Base-by-base conservation (phyloP, 164 flowering plant species). In the Pachysandra terminalis region DNA sequence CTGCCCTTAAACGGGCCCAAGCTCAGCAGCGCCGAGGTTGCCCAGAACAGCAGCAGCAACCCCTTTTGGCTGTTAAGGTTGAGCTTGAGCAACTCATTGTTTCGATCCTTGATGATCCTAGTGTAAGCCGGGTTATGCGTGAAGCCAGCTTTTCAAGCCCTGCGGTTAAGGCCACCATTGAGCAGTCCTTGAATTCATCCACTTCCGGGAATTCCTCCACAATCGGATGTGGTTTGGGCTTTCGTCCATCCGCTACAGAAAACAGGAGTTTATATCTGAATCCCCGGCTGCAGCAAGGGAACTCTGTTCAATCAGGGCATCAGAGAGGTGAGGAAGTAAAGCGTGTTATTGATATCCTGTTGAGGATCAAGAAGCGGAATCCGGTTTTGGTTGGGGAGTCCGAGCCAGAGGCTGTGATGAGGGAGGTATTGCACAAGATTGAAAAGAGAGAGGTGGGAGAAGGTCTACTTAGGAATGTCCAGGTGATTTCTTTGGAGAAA, bases 141-240 rank as follows among this genome's bases (percentile, higher is more conserved):
- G 99, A 96, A 60, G 99, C 99, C 0, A 86, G 97, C 70, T 96
- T 96, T 74, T 93, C 99, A 0, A 93, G 98, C 67, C 96, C 99
- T 0, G 97, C 98, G 0, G 98, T 96, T 0, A 96, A 96, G 73
- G 90, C 96, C 62, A 81, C 92, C 1, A 87, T 96, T 37, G 99
- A 96, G 63, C 97, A 91, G 68, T 77, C 90, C 1, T 60, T 93
- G 63, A 82, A 68, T 75, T 61, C 83, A 0, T 68, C 81, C 0
- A 57, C 27, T 32, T 59, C 89, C 0, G 63, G 56, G 13, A 78
- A 59, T 57, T 54, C 84, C 2, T 25, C 74, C 15, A 52, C 86
- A 1, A 68, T 77, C 14, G 80, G 77, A 22, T 66, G 75, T 56
- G 85, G 84, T 1, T 82, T 76, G 66, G 73, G 71, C 0, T 68